phyloP scores from a whole-genome alignment of 1,139 yeast species.

The Candida pseudoviswanathii region DNA sequence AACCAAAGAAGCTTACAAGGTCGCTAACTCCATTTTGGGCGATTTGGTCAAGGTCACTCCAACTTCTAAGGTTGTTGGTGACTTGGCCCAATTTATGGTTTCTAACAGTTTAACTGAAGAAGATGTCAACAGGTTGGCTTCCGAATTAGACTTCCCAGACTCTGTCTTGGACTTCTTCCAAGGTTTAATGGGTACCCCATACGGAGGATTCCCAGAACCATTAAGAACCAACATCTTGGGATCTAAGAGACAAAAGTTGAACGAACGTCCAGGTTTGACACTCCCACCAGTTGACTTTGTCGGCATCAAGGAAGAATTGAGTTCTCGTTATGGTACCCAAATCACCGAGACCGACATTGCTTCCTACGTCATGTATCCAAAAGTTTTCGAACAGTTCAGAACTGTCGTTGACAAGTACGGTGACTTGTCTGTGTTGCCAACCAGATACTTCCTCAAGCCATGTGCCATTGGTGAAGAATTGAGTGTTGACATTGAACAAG shows the following conservation, averaged over 20 bases:
- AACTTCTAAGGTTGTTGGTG: constrained; percentile 98
- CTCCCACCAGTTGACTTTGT: constrained; percentile 80
- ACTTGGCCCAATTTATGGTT: constrained; percentile 98
- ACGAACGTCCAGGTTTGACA: constrained; percentile 87
- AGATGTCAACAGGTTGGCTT: constrained; percentile 85
- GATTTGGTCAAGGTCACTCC: constrained; percentile 98
- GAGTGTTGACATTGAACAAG: constrained; percentile 87
- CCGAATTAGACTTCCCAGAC: constrained; percentile 95
- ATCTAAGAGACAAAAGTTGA: constrained; percentile 86
- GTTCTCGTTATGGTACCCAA: constrained; percentile 58
- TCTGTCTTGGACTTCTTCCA: constrained; percentile 97
- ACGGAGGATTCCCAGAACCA: constrained; percentile 99
- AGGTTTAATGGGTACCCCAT: constrained; percentile 99
- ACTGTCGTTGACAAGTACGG: constrained; percentile 78
- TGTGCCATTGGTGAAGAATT: constrained; percentile 88
- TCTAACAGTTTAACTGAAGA: constrained; percentile 83
- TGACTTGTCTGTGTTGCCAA: constrained; percentile 91
- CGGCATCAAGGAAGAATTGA: constrained; percentile 70
- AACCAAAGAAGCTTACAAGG: constrained; percentile 90
- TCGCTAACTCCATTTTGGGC: constrained; percentile 87
- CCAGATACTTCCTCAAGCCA: constrained; percentile 84
- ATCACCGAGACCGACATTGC: constrained; percentile 89
- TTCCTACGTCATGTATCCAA: constrained; percentile 95
- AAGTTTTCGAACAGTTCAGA: constrained; percentile 87
- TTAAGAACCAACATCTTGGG: constrained; percentile 83